A percentile compares a stretch with the other conserved stretches of the same genome.
Evolutionary conservation across 2,329 filamentous ascomycete genomes (phyloP).

Genomic region (Fusarium chuoi): DNA sequence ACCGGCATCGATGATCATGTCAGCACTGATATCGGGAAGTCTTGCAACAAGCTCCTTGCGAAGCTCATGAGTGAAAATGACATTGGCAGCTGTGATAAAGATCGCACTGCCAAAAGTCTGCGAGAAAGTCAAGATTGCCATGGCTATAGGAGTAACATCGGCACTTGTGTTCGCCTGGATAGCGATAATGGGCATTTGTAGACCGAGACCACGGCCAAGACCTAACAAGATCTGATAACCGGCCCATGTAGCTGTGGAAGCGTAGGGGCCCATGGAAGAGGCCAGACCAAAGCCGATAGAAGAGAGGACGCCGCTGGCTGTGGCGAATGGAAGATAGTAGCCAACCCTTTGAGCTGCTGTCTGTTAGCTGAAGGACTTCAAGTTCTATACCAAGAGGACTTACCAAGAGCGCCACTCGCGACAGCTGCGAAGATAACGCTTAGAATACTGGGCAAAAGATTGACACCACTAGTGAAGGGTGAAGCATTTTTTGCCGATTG

Average conservation of each 20-base stretch:
- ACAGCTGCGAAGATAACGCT: slow-evolving; percentile 41
- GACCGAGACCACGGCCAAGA: slow-evolving; percentile 55
- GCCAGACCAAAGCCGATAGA: slow-evolving; percentile 54
- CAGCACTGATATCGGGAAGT: slow-evolving; percentile 45
- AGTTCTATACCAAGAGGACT: background rate
- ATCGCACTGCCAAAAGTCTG: slow-evolving; percentile 56
- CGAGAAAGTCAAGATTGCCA: slow-evolving; percentile 41
- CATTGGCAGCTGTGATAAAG: slow-evolving; percentile 53
- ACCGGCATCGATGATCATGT: slow-evolving; percentile 54
- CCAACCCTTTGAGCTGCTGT: slow-evolving; percentile 47
- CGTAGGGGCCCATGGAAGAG: slow-evolving; percentile 52
- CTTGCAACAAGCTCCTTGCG: slow-evolving; percentile 43
- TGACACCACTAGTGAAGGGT: slow-evolving; percentile 44
- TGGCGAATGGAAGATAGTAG: slow-evolving; percentile 57
- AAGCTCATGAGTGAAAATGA: slow-evolving; percentile 48
- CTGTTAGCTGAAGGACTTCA: background rate
- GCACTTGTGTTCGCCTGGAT: slow-evolving; percentile 44
- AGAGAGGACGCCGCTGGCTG: slow-evolving; percentile 46
- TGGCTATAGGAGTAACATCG: slow-evolving; percentile 42
- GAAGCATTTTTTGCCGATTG: slow-evolving; percentile 55
- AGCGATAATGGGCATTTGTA: slow-evolving; percentile 54
- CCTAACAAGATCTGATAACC: slow-evolving; percentile 56
- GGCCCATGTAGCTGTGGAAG: slow-evolving; percentile 53
- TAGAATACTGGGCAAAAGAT: slow-evolving; percentile 45
- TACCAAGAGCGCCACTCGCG: slow-evolving; percentile 37